phyloP scores from a whole-genome alignment of 2,329 filamentous ascomycete species.

The Fusarium sp. region DNA sequence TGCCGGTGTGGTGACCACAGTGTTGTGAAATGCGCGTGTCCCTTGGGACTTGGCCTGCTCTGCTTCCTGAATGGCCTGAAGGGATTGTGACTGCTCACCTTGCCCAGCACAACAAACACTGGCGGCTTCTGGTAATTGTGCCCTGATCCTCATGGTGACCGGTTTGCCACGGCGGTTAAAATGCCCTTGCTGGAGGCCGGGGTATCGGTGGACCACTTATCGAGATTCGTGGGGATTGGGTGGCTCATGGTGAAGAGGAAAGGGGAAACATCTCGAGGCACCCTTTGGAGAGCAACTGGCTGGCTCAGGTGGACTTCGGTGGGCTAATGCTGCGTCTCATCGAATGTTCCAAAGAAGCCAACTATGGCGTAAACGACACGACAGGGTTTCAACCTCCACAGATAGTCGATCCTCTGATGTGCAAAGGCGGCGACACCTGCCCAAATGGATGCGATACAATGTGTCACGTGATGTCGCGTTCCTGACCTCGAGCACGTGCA shows the following conservation, averaged over 20 bases:
- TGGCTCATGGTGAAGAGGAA: conserved; percentile 11
- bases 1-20: conserved; percentile 32
- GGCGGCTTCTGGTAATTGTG: conserved; percentile 21
- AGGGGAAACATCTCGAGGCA: conserved; percentile 3
- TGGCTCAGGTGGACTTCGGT: conserved; percentile 33
- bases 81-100: conserved; percentile 27
- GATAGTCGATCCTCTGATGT: conserved; percentile 5
- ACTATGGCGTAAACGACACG: conserved; percentile 15
- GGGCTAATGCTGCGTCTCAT: conserved; percentile 32
- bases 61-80: not conserved
- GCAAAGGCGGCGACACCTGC: conserved; percentile 14
- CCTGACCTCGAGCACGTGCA: conserved; percentile 10
- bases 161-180: conserved; percentile 32
- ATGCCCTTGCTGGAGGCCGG: conserved; percentile 19
- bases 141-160: conserved; percentile 18
- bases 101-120: not conserved
- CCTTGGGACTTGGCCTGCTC: not conserved
- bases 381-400: conserved; percentile 9
- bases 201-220: conserved; percentile 36
- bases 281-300: conserved; percentile 9
- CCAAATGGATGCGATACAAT: conserved; percentile 7
- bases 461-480: conserved; percentile 41
- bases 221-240: conserved; percentile 29
- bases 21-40: conserved; percentile 16
- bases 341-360: conserved; percentile 38